Evolutionary conservation across 495 filamentous ascomycete genomes (phyloP).

Genomic region (Neurospora sp.): DNA sequence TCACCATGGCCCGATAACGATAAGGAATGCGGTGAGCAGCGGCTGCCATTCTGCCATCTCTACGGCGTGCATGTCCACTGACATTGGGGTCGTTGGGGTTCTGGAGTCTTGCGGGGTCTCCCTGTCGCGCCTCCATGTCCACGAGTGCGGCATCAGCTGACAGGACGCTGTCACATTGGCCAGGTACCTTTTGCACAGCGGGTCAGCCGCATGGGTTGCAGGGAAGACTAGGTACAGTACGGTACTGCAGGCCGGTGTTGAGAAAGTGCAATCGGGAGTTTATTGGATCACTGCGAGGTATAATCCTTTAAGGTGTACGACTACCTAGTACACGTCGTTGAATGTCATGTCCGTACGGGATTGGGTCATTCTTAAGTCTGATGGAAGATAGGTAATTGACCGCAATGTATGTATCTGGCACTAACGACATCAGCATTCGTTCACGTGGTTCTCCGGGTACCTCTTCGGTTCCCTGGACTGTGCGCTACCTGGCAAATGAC

Average conservation of each 20-base stretch:
- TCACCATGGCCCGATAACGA: slow-evolving; percentile 16
- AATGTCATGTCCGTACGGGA: background rate
- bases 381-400: background rate
- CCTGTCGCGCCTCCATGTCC: background rate
- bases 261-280: background rate
- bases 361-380: background rate
- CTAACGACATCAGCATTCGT: background rate
- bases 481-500: background rate
- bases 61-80: background rate
- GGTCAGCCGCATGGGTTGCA: background rate
- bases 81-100: background rate
- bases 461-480: background rate
- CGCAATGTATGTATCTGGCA: background rate
- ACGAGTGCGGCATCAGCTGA: background rate
- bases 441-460: background rate
- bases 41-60: background rate
- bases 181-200: background rate
- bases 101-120: background rate
- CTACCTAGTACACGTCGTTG: background rate
- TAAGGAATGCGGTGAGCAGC: slow-evolving; percentile 17
- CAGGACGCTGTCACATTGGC: background rate
- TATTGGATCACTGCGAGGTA: background rate
- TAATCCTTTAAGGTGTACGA: background rate
- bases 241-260: background rate
- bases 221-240: background rate